Evolutionary conservation across 306 rosid species (phyloP).

Genomic region (Cicer pinnatifidum): DNA sequence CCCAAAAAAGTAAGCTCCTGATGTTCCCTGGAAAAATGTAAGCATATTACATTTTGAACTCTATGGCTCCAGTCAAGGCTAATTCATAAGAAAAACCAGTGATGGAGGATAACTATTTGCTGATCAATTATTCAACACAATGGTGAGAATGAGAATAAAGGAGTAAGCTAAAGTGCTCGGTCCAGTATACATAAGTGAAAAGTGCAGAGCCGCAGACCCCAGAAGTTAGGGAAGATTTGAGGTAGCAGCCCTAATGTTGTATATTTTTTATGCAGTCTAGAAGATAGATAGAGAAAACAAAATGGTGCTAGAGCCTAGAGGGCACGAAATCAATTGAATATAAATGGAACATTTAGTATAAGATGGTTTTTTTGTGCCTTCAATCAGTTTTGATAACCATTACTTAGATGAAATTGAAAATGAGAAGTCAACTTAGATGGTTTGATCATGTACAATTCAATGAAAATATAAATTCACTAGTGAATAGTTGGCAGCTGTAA

Average conservation of each 20-base stretch:
- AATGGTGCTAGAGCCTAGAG: conserved; percentile 1
- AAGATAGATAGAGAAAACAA: conserved; percentile 34
- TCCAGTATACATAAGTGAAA: not conserved
- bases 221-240: not conserved
- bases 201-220: not conserved
- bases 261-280: not conserved
- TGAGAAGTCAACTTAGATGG: conserved; percentile 2
- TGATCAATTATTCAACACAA: conserved; percentile 37
- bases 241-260: not conserved
- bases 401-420: not conserved
- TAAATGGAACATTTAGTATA: not conserved
- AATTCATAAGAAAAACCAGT: conserved; percentile 1
- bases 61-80: conserved; percentile 9
- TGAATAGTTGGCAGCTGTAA: conserved; percentile 15
- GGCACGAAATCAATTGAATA: conserved; percentile 20
- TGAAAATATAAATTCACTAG: conserved; percentile 14
- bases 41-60: conserved; percentile 27
- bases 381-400: not conserved
- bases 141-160: not conserved
- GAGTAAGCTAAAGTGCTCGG: not conserved
- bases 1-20: conserved; percentile 80
- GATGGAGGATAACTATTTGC: conserved; percentile 20
- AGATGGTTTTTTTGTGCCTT: conserved; percentile 2
- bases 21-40: conserved; percentile 61
- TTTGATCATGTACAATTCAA: conserved; percentile 13